A percentile compares a stretch with the other conserved stretches of the same genome.
Conservation (phyloP, 208 protist genomes). For the Vickermania ingenoplastis region DNA sequence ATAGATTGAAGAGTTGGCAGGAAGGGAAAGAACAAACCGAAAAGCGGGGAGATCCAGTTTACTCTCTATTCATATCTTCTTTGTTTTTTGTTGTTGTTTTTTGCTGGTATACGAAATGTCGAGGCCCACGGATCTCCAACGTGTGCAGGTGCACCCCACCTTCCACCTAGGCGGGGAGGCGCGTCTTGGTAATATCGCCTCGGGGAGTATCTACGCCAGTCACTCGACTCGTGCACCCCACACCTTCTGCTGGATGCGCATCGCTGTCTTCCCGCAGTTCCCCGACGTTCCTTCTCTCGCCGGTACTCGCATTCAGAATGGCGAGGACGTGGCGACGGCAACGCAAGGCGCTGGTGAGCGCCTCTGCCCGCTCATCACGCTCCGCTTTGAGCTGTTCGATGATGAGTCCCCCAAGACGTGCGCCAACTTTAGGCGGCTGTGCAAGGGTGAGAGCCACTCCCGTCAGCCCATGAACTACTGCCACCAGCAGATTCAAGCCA, state of each 20-base stretch:
- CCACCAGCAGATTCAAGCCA: constrained; percentile 49
- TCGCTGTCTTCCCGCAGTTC: constrained; percentile 57
- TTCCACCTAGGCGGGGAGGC: constrained; percentile 40
- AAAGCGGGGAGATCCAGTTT: too few relatives aligned
- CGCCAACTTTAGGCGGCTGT: constrained; percentile 70
- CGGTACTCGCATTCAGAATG: constrained; percentile 41
- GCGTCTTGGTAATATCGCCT: constrained; percentile 26
- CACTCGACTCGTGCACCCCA: constrained; percentile 27
- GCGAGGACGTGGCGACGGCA: constrained; percentile 29
- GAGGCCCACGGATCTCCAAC: background rate
- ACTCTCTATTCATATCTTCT: background rate
- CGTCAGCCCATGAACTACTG: constrained; percentile 36
- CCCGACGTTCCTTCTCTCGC: constrained; percentile 59
- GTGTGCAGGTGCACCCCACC: constrained; percentile 2
- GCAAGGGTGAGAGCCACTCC: constrained; percentile 22
- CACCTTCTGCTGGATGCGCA: constrained; percentile 58
- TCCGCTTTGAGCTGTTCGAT: constrained; percentile 78
- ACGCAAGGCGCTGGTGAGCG: constrained; percentile 33
- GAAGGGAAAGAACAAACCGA: too few relatives aligned
- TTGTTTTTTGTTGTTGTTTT: background rate
- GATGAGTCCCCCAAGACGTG: constrained; percentile 68
- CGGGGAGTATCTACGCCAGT: constrained; percentile 51
- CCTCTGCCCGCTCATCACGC: constrained; percentile 11
- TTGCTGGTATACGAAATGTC: background rate
- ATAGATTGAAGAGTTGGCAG: too few relatives aligned